A percentile compares a stretch with the other conserved stretches of the same genome.
These are phyloP conservation scores for Coriaria nepalensis DNA, from an alignment of 306 rosid genomes.

Conservation along the genomic window DNA sequence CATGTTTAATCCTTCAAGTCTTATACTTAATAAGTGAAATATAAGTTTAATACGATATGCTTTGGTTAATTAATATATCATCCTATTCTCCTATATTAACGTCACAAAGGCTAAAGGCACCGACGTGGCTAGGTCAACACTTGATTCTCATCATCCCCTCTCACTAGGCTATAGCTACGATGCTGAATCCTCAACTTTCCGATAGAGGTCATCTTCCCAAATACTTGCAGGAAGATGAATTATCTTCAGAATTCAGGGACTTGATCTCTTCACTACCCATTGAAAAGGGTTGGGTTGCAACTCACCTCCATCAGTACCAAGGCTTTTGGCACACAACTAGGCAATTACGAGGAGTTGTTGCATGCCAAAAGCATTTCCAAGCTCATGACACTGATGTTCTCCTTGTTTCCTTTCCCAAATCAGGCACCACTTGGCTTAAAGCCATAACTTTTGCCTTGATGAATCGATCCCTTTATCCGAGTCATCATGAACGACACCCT, in stretches of 20 bases:
- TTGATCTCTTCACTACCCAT: constrained; percentile 17
- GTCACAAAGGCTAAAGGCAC: too few relatives aligned
- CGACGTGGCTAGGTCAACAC: too few relatives aligned
- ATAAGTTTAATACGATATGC: too few relatives aligned
- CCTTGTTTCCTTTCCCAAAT: constrained; percentile 24
- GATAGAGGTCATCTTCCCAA: constrained; percentile 4
- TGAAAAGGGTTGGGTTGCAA: constrained; percentile 13
- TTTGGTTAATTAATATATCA: too few relatives aligned
- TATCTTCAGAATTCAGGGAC: constrained; percentile 18
- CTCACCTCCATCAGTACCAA: constrained; percentile 20
- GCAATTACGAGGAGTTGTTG: constrained; percentile 18
- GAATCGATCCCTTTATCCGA: constrained; percentile 8
- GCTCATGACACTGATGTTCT: constrained; percentile 19
- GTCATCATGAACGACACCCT: constrained; percentile 11
- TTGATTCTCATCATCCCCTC: too few relatives aligned
- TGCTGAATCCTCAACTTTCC: not conserved
- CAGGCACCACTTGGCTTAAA: constrained; percentile 42
- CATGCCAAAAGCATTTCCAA: constrained; percentile 23
- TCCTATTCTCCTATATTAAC: too few relatives aligned
- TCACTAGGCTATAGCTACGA: not conserved
- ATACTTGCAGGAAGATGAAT: constrained; percentile 18
- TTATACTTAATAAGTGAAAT: too few relatives aligned
- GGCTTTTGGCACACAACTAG: constrained; percentile 25
- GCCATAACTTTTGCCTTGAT: constrained; percentile 20
- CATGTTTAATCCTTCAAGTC: too few relatives aligned